These are phyloP conservation scores for Lepidium campestre DNA, from an alignment of 441 rosid species.

Conservation along the genomic window DNA sequence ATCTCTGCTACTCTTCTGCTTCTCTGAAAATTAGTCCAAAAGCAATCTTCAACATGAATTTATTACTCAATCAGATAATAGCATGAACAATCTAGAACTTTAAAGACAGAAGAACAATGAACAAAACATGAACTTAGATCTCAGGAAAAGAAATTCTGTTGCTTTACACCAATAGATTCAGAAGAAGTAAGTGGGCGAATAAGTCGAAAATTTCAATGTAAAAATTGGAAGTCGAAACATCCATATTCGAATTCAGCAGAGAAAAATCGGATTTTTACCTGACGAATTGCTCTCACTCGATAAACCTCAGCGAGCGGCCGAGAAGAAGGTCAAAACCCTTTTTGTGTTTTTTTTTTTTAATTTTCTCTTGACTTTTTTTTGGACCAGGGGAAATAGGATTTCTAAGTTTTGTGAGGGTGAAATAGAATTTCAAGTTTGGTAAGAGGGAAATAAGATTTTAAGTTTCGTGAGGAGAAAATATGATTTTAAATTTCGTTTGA, in stretches of 20 bases:
- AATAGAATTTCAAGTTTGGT: no score
- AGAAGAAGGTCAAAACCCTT: conserved; percentile 1
- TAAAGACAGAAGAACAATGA: background rate
- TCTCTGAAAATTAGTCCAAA: background rate
- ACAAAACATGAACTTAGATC: background rate
- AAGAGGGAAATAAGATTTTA: no score
- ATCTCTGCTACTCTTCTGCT: conserved; percentile 31
- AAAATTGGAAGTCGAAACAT: background rate
- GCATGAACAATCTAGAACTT: background rate
- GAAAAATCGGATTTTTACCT: background rate
- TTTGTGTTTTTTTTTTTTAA: no score
- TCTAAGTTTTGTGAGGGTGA: no score
- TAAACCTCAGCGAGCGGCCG: conserved; percentile 11
- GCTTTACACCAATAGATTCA: background rate
- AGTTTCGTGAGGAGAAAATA: no score
- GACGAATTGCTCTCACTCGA: background rate
- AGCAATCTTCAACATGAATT: background rate
- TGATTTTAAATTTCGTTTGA: no score
- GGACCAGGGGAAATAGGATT: no score
- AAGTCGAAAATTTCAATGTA: background rate
- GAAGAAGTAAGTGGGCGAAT: background rate
- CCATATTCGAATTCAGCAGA: background rate
- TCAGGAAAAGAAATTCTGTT: background rate
- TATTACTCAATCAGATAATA: background rate
- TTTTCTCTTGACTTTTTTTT: no score